phyloP scores from a whole-genome alignment of 2,329 filamentous ascomycete species.

The Diplodia intermedia region DNA sequence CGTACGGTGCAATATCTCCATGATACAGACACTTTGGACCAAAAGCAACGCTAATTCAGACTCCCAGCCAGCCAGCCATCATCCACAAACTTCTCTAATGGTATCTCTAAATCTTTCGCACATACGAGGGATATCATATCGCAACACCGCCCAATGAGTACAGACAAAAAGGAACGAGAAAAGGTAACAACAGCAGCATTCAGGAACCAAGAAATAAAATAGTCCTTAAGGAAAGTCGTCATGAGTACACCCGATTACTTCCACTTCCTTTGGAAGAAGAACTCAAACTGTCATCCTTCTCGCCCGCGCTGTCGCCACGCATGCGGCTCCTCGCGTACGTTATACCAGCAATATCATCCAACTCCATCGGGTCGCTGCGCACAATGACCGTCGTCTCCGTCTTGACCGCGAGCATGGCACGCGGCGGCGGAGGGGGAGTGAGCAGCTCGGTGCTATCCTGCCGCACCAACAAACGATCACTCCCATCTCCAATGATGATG shows the following conservation, averaged over 20 bases:
- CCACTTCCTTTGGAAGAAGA: conserved; percentile 9
- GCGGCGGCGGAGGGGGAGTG: neutral
- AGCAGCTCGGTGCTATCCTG: conserved; percentile 25
- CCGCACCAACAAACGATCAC: neutral
- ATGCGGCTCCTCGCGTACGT: neutral
- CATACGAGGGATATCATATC: no score
- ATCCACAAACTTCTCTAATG: no score
- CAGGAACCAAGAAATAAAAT: no score
- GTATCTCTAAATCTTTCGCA: no score
- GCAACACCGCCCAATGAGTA: no score
- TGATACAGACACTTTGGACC: no score
- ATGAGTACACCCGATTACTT: neutral
- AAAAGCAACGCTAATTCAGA: no score
- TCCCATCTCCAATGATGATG: neutral
- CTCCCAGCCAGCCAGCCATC: no score
- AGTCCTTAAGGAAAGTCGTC: conserved; percentile 2
- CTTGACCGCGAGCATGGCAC: conserved; percentile 42
- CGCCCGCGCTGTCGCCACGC: neutral
- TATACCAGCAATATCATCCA: conserved; percentile 13
- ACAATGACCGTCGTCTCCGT: conserved; percentile 53
- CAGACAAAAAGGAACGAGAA: no score
- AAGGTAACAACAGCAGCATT: no score
- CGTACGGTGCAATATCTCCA: neutral
- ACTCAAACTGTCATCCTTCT: conserved; percentile 22
- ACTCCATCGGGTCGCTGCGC: conserved; percentile 33